phyloP scores from a whole-genome alignment of 371 early-diverging fungal species.

The Choanephora cucurbitarum region DNA sequence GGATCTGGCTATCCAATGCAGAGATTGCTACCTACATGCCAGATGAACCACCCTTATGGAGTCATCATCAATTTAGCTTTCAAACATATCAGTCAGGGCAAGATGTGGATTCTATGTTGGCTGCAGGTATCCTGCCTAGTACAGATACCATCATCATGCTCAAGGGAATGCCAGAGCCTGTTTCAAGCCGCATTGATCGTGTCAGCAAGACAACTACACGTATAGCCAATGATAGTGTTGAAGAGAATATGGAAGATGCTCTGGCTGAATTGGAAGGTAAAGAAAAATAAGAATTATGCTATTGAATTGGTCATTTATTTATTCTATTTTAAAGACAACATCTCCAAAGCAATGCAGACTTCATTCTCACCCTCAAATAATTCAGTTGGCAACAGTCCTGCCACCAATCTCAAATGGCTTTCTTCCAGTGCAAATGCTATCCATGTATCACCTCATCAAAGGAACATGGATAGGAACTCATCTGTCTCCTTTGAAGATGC shows the following conservation, averaged over 20 bases:
- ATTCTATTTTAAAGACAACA: conserved; percentile 32
- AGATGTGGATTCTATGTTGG: conserved; percentile 24
- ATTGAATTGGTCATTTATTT: too few species aligned
- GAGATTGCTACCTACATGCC: conserved; percentile 57
- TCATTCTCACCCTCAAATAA: conserved; percentile 38
- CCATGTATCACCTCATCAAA: conserved; percentile 9
- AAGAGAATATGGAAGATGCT: conserved; percentile 51
- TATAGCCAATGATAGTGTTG: conserved; percentile 30
- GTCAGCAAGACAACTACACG: conserved; percentile 43
- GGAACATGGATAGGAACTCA: conserved; percentile 23
- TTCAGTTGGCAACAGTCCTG: conserved; percentile 34
- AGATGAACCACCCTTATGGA: conserved; percentile 56
- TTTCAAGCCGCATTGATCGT: conserved; percentile 47
- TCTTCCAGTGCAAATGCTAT: conserved; percentile 38
- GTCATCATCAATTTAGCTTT: conserved; percentile 53
- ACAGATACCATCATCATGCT: conserved; percentile 46
- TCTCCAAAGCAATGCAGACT: conserved; percentile 56
- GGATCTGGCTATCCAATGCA: conserved; percentile 55
- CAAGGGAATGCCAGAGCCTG: conserved; percentile 51
- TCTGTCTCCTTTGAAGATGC: conserved; percentile 67
- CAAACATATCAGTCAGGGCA: conserved; percentile 43
- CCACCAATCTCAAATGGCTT: conserved; percentile 32
- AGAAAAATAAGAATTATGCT: background rate
- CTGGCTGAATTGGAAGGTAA: conserved; percentile 52
- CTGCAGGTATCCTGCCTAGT: conserved; percentile 39